Base-by-base conservation (phyloP, 805 yeast species). In the Sporopachydermia lactativora region DNA sequence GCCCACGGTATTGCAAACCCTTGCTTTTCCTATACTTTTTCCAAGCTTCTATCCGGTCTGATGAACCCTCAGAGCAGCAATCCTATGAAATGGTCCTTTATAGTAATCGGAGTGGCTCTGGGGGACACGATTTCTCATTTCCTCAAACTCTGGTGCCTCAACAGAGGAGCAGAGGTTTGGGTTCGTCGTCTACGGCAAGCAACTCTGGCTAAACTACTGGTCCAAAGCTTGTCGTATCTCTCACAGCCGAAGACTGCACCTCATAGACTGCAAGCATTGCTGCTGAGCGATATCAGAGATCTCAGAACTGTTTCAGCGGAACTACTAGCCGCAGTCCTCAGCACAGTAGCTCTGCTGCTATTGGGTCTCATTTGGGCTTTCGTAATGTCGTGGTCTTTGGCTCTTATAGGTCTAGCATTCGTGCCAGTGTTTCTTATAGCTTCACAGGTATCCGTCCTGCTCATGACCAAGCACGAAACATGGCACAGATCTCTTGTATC, bases 251-350 rank as follows among this genome's bases (percentile, higher is more conserved):
- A 59, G 34, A 64, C 75, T 2, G 70, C 74, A 28, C 47, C 1
- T 42, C 52, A 2, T 44, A 79, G 70, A 47, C 49, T 81, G 11
- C 66, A 78, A 15, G 73, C 94, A 0, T 62, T 88, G 14, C 47
- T 89, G 2, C 62, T 88, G 68, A 85, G 83, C 52, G 96, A 92
- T 53, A 58, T 83, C 0, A 74, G 95, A 49, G 95, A 85, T 50
- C 58, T 83, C 44, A 66, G 95, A 45, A 58, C 65, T 0, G 58
- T 88, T 31, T 67, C 83, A 1, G 66, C 83, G 0, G 75, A 75
- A 36, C 77, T 80, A 46, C 52, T 83, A 19, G 64, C 77, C 5
- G 67, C 77, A 0, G 36, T 74, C 0, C 48, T 74, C 1, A 70
- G 78, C 6, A 66, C 82, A 34, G 39, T 71, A 2, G 61, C 75